Evolutionary conservation across 768 basidiomycete genomes (phyloP).

Genomic region (Lentinula aciculospora): DNA sequence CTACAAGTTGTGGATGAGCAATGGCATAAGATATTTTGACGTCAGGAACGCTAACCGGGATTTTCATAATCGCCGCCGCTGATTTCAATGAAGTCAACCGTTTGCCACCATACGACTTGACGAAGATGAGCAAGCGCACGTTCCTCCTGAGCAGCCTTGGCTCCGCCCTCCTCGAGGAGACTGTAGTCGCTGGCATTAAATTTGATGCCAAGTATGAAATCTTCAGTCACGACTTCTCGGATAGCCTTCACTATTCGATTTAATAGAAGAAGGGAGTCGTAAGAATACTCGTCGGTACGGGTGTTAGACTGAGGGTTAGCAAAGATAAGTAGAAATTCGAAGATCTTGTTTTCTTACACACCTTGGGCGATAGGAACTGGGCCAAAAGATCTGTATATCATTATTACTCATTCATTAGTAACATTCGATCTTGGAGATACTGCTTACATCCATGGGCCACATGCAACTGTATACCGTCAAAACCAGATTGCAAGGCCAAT

Average conservation of each 20-base stretch:
- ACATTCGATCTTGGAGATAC: background rate
- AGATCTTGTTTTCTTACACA: conserved; percentile 15
- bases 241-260: conserved; percentile 50
- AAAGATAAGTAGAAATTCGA: background rate
- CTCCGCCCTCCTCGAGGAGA: conserved; percentile 19
- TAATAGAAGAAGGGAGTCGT: conserved; percentile 52
- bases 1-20: conserved; percentile 21
- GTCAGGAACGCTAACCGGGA: conserved; percentile 41
- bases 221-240: conserved; percentile 41
- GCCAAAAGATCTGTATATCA: conserved; percentile 59
- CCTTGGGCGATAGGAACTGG: conserved; percentile 74
- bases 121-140: conserved; percentile 56
- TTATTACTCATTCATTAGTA: background rate
- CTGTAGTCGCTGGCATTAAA: conserved; percentile 75
- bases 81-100: conserved; percentile 81
- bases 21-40: background rate
- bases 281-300: conserved; percentile 54
- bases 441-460: conserved; percentile 80
- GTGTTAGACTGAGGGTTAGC: conserved; percentile 29
- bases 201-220: conserved; percentile 77
- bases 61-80: conserved; percentile 85
- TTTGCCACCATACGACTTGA: conserved; percentile 56
- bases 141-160: conserved; percentile 24
- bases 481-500: conserved; percentile 62
- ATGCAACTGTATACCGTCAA: conserved; percentile 86